Conservation (phyloP, 2,329 filamentous ascomycete species). For the Xylariaceae sp. region DNA sequence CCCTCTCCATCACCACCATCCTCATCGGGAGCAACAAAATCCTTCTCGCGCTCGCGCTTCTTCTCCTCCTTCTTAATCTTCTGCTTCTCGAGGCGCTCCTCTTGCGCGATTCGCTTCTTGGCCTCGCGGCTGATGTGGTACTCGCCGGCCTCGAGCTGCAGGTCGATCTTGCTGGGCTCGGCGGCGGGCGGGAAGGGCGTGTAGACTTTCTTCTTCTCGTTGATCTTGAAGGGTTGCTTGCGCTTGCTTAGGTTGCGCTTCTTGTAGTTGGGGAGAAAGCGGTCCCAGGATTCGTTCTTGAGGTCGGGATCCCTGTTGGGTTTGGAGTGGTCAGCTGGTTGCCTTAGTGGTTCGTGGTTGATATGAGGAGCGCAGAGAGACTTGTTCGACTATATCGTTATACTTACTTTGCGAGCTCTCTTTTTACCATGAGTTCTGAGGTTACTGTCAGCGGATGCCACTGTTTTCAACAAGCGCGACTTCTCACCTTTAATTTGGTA, state of each 20-base stretch:
- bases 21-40: conserved; percentile 85
- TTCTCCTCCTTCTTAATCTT: conserved; percentile 84
- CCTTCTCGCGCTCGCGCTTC: conserved; percentile 76
- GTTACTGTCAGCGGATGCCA: neutral
- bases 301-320: conserved; percentile 10
- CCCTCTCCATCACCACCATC: too few relatives aligned
- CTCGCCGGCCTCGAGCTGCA: conserved; percentile 96
- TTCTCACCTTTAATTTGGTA: conserved; percentile 54
- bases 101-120: conserved; percentile 77
- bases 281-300: conserved; percentile 19
- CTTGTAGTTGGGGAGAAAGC: conserved; percentile 94
- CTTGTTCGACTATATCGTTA: too few relatives aligned
- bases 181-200: conserved; percentile 95
- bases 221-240: conserved; percentile 76
- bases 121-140: conserved; percentile 93
- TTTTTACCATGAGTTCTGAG: conserved; percentile 63
- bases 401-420: conserved; percentile 85
- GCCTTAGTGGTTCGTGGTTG: neutral
- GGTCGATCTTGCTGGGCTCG: conserved; percentile 98
- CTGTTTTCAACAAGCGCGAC: neutral
- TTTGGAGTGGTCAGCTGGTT: conserved; percentile 2
- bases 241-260: conserved; percentile 85
- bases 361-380: too few relatives aligned
- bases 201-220: conserved; percentile 94
- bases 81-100: conserved; percentile 80